Evolutionary conservation across 164 flowering plant species (phyloP), one percentile per base, ranked within the genome.

Genomic region (Litsea cubeba): DNA sequence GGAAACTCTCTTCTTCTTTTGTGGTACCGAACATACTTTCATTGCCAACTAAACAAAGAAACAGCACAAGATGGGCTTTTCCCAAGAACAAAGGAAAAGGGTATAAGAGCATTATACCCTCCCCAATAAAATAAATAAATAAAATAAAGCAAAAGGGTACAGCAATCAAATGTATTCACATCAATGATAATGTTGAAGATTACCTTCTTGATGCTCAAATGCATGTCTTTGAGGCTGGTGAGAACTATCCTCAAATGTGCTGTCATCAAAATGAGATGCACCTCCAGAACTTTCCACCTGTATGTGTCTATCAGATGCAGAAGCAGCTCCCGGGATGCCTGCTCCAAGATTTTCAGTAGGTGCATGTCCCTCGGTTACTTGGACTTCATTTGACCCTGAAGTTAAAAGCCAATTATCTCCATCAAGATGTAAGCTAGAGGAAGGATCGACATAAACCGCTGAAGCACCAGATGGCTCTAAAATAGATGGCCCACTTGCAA

Each of bases 171-270:
- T 5, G 46, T 30, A 4, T 8, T 40, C 46, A 8, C 46, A 40
- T 8, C 46, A 40, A 40, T 40, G 11, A 40, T 40, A 40, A 40
- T 40, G 46, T 66, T 30, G 15, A 12, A 62, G 40, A 60, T 75
- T 81, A 91, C 99, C 94, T 86, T 88, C 94, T 46, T 76, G 80
- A 74, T 81, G 80, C 76, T 87, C 91, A 79, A 79, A 85, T 50
- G 72, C 72, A 77, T 86, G 89, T 71, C 74, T 64, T 15, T 86
- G 86, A 76, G 84, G 71, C 72, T 88, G 87, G 78, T 85, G 88
- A 23, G 90, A 78, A 64, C 68, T 76, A 75, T 83, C 81, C 67
- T 80, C 66, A 75, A 86, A 88, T 54, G 84, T 76, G 71, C 83
- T 81, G 74, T 86, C 81, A 40, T 87, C 91, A 85, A 78, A 86